Percentiles rank a stretch among this genome's conserved stretches.
These are phyloP conservation scores for Dictyostelium firmibasis DNA, from an alignment of 78 protist genomes.

Conservation along the genomic window DNA sequence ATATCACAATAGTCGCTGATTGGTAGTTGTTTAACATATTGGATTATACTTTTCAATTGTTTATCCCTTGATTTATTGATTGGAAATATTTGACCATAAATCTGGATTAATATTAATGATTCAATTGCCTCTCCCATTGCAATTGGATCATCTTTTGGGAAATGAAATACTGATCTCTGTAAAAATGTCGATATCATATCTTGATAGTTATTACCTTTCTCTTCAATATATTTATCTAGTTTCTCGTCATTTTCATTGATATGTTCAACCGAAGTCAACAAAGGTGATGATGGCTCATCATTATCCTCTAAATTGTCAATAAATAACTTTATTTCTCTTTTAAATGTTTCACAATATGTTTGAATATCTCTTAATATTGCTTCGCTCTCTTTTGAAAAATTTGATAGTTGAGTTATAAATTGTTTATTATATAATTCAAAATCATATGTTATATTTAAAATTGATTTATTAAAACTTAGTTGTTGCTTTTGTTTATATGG, in stretches of 20 bases:
- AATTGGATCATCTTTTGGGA: neutral
- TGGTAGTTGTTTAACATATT: neutral
- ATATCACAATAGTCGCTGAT: neutral
- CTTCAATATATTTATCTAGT: conserved; percentile 16
- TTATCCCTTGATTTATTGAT: conserved; percentile 20
- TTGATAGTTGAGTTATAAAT: conserved; percentile 17
- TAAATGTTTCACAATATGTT: neutral
- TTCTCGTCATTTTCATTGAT: neutral
- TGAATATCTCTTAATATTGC: neutral
- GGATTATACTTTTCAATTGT: conserved; percentile 5
- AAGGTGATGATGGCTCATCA: neutral
- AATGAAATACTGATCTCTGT: neutral
- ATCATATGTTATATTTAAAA: neutral
- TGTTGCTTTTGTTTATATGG: neutral
- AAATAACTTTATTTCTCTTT: neutral
- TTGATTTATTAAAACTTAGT: neutral
- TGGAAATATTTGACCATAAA: conserved; percentile 17
- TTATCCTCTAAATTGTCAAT: neutral
- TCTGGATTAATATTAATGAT: conserved; percentile 5
- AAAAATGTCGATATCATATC: neutral
- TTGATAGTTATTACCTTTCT: conserved; percentile 10
- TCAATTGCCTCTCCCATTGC: conserved; percentile 44
- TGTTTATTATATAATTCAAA: conserved; percentile 45
- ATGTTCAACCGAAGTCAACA: neutral
- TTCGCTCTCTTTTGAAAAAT: neutral